These are phyloP conservation scores for Hyaloscypha bicolor DNA, from an alignment of 495 filamentous ascomycete genomes.

Conservation along the genomic window DNA sequence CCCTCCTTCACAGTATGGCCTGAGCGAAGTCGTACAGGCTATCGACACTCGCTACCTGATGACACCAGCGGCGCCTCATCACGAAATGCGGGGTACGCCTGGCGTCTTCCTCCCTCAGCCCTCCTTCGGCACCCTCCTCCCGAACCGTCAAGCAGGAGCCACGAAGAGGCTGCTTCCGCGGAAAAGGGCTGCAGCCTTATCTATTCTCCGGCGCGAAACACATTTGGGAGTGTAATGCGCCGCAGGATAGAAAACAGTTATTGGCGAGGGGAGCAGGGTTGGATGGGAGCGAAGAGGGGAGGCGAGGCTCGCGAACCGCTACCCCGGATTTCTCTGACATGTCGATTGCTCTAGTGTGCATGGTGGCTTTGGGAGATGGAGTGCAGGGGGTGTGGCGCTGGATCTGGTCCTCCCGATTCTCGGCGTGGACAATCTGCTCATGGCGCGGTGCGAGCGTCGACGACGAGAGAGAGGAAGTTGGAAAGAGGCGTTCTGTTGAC, in stretches of 20 bases:
- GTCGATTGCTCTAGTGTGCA: slow-evolving; percentile 20
- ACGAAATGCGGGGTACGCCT: neutral
- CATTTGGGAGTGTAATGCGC: neutral
- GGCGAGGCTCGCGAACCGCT: neutral
- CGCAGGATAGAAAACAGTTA: neutral
- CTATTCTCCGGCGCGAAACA: neutral
- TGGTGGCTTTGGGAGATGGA: neutral
- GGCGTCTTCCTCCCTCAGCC: neutral
- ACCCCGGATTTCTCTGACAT: slow-evolving; percentile 33
- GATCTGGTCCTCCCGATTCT: neutral
- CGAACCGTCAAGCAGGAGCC: neutral
- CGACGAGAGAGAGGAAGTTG: neutral
- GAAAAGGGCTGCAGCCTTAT: neutral
- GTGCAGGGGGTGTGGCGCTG: neutral
- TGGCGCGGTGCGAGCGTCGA: neutral
- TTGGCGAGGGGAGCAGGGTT: neutral
- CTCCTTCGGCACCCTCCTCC: neutral
- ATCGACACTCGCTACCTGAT: too few species aligned
- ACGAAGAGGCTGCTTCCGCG: neutral
- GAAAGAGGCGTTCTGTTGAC: slow-evolving; percentile 10
- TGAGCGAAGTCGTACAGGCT: neutral
- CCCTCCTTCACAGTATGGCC: neutral
- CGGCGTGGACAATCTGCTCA: neutral
- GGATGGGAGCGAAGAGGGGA: neutral
- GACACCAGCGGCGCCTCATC: neutral